Evolutionary conservation across 139 green algal species (phyloP).

Genomic region (Micromonas commoda): DNA sequence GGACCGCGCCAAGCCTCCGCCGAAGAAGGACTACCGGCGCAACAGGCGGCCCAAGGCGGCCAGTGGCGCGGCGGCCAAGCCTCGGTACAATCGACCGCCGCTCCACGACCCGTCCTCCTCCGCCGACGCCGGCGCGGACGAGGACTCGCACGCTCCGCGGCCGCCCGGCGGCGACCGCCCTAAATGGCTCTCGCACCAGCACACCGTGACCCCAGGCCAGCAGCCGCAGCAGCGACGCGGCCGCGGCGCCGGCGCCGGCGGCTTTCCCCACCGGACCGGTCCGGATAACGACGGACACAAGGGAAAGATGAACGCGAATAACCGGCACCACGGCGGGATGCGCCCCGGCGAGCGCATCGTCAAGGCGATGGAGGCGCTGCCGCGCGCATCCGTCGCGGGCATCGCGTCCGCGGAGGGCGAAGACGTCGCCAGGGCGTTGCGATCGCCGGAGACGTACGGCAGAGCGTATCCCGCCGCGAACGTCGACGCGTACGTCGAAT

Average conservation of each 20-base stretch:
- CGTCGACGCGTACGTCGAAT: background rate
- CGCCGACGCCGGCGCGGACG: too few relatives aligned
- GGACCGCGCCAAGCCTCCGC: too few relatives aligned
- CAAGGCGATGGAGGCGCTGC: constrained; percentile 11
- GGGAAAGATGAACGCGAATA: background rate
- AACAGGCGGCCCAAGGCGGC: too few relatives aligned
- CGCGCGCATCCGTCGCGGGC: background rate
- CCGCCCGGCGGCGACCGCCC: too few relatives aligned
- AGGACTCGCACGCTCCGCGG: too few relatives aligned
- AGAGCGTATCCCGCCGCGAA: background rate
- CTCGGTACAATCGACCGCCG: background rate
- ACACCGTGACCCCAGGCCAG: background rate
- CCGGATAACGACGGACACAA: background rate
- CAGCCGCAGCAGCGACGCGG: background rate
- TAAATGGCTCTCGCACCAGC: background rate
- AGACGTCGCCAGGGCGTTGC: background rate
- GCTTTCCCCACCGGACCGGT: background rate
- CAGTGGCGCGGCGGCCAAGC: too few relatives aligned
- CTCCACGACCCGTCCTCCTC: background rate
- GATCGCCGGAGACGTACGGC: background rate
- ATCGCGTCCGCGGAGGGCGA: background rate
- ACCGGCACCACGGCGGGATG: background rate
- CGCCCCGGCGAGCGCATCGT: constrained; percentile 19
- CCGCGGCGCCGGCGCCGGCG: background rate
- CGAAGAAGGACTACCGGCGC: too few relatives aligned